Evolutionary conservation across 2,329 filamentous ascomycete species (phyloP).

Genomic region (Alternaria arbusti): DNA sequence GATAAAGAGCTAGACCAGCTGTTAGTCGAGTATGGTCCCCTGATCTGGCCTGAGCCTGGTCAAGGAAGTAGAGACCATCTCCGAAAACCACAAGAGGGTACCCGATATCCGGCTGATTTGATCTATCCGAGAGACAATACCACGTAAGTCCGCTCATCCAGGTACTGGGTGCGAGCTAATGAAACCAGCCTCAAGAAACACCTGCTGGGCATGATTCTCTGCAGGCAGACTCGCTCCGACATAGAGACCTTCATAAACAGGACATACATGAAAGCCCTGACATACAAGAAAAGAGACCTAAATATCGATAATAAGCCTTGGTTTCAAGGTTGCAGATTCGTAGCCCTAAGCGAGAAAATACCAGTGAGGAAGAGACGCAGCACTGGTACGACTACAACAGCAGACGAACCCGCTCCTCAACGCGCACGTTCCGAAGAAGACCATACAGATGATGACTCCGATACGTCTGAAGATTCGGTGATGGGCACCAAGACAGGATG

Average conservation of each 20-base stretch:
- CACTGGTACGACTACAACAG: background rate
- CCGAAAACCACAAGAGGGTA: conserved; percentile 7
- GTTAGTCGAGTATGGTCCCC: conserved; percentile 14
- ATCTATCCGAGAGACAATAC: conserved; percentile 17
- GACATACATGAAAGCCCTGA: background rate
- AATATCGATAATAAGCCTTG: background rate
- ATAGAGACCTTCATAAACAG: background rate
- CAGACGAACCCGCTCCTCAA: background rate
- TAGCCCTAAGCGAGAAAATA: background rate
- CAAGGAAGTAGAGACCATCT: conserved; percentile 14
- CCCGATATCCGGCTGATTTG: conserved; percentile 11
- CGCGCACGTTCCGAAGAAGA: background rate
- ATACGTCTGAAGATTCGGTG: background rate
- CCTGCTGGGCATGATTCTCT: conserved; percentile 2
- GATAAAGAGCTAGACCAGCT: conserved; percentile 18
- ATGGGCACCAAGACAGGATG: background rate
- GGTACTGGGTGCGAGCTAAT: background rate
- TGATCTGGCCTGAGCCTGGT: conserved; percentile 18
- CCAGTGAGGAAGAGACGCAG: background rate
- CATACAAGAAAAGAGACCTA: background rate
- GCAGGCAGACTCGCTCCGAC: background rate
- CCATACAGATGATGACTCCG: background rate
- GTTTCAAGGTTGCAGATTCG: background rate
- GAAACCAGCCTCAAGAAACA: conserved; percentile 7
- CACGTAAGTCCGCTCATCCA: conserved; percentile 2